Evolutionary conservation across 192 early-diverging fungal species (phyloP).

Genomic region (Backusella australiensis): DNA sequence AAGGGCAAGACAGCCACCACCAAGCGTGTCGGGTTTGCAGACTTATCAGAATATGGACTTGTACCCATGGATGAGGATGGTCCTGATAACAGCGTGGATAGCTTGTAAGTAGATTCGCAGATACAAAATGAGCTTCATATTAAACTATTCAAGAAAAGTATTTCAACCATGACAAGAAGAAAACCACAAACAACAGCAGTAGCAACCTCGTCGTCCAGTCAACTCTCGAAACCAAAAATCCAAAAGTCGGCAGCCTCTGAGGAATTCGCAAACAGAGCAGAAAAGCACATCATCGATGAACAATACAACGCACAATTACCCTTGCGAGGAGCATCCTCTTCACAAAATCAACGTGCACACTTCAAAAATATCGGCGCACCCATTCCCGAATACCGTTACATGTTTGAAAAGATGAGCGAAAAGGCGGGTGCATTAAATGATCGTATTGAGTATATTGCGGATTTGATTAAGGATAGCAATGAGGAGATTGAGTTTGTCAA

Average conservation of each 20-base stretch:
- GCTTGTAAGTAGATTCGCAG: not conserved
- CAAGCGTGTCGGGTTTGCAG: not conserved
- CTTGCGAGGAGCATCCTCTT: conserved; percentile 6
- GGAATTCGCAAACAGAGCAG: conserved; percentile 41
- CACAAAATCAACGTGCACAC: not conserved
- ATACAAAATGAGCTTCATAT: too few species aligned
- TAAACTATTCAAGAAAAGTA: not conserved
- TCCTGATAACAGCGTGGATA: conserved; percentile 12
- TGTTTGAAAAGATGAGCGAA: conserved; percentile 74
- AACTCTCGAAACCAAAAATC: not conserved
- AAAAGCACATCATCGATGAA: conserved; percentile 50
- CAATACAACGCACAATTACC: conserved; percentile 58
- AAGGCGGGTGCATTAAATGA: conserved; percentile 54
- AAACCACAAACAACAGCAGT: not conserved
- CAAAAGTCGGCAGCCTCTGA: conserved; percentile 19
- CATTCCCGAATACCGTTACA: conserved; percentile 68
- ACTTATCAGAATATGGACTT: not conserved
- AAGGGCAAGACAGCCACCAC: not conserved
- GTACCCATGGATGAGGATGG: conserved; percentile 8
- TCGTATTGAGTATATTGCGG: conserved; percentile 57
- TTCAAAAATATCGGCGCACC: conserved; percentile 36
- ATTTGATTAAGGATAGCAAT: conserved; percentile 36
- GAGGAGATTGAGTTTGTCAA: conserved; percentile 27
- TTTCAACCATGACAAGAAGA: not conserved
- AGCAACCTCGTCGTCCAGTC: not conserved